phyloP scores from a whole-genome alignment of 106 monocot species.

The Cymbidium sinense region DNA sequence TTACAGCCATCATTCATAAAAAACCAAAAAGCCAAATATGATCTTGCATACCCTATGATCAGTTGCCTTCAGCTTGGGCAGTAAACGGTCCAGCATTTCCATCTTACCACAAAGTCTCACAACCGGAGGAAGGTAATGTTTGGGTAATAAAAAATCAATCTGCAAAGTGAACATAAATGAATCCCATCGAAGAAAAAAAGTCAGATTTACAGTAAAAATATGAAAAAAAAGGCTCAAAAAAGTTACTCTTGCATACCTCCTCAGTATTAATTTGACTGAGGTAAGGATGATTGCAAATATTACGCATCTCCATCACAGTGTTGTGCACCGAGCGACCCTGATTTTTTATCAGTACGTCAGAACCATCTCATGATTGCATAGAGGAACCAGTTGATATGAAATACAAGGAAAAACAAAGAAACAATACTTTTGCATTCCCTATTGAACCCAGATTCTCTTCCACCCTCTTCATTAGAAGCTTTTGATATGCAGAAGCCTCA shows the following conservation, averaged over 20 bases:
- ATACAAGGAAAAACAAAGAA: conserved; percentile 12
- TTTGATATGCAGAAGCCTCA: conserved; percentile 98
- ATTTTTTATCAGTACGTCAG: conserved; percentile 9
- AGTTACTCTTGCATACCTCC: conserved; percentile 35
- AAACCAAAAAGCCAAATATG: background rate
- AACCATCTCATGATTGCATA: background rate
- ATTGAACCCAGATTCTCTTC: conserved; percentile 91
- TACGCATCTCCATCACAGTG: conserved; percentile 96
- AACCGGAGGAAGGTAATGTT: conserved; percentile 81
- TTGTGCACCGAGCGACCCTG: conserved; percentile 94
- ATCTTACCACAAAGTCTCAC: conserved; percentile 97
- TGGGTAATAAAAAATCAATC: conserved; percentile 79
- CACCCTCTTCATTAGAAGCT: conserved; percentile 96
- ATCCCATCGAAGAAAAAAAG: background rate
- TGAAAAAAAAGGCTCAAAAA: background rate
- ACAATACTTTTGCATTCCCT: conserved; percentile 68
- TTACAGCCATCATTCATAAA: background rate
- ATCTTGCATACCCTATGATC: conserved; percentile 70
- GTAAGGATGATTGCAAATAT: conserved; percentile 99
- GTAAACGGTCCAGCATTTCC: conserved; percentile 92
- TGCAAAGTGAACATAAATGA: conserved; percentile 20
- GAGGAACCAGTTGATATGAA: background rate
- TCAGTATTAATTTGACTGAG: conserved; percentile 94
- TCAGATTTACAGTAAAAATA: background rate
- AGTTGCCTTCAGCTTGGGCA: conserved; percentile 97